Conservation (phyloP, 371 early-diverging fungal genomes). For the Haplosporangium sp. region DNA sequence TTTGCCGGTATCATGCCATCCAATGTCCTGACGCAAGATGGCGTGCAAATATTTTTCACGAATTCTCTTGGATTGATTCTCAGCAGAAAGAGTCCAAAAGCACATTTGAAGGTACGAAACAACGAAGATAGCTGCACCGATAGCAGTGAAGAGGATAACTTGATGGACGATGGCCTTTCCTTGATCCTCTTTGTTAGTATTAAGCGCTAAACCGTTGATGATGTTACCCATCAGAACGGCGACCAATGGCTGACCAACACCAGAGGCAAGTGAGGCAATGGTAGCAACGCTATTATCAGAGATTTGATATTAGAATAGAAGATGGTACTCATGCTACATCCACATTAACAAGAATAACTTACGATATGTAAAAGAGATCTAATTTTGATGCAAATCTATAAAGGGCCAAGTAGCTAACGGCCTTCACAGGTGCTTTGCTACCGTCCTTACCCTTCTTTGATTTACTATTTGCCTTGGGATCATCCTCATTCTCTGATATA, state of each 20-base stretch:
- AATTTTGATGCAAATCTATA: slow-evolving; percentile 72
- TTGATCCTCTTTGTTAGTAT: neutral
- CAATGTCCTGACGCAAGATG: slow-evolving; percentile 89
- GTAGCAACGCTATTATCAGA: slow-evolving; percentile 27
- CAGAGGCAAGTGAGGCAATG: slow-evolving; percentile 32
- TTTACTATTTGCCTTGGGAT: slow-evolving; percentile 50
- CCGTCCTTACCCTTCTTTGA: slow-evolving; percentile 51
- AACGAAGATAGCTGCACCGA: slow-evolving; percentile 51
- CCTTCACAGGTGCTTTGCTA: slow-evolving; percentile 12
- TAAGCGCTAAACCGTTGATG: slow-evolving; percentile 5
- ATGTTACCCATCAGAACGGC: slow-evolving; percentile 44
- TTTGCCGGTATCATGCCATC: slow-evolving; percentile 88
- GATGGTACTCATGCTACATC: neutral
- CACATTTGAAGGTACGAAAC: slow-evolving; percentile 52
- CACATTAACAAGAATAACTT: slow-evolving; percentile 14
- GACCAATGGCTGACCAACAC: slow-evolving; percentile 49
- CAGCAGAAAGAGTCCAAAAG: slow-evolving; percentile 52
- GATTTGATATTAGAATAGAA: too few species aligned
- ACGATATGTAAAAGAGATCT: slow-evolving; percentile 67
- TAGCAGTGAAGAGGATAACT: slow-evolving; percentile 57
- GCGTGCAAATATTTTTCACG: slow-evolving; percentile 76
- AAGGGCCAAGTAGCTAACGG: slow-evolving; percentile 61
- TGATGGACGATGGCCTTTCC: slow-evolving; percentile 51
- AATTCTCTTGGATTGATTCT: slow-evolving; percentile 60
- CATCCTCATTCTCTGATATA: slow-evolving; percentile 34